Percentiles rank a stretch among this genome's conserved stretches.
These are phyloP conservation scores for Termitomyces sp. DNA, from an alignment of 1,284 basidiomycete species.

Conservation along the genomic window DNA sequence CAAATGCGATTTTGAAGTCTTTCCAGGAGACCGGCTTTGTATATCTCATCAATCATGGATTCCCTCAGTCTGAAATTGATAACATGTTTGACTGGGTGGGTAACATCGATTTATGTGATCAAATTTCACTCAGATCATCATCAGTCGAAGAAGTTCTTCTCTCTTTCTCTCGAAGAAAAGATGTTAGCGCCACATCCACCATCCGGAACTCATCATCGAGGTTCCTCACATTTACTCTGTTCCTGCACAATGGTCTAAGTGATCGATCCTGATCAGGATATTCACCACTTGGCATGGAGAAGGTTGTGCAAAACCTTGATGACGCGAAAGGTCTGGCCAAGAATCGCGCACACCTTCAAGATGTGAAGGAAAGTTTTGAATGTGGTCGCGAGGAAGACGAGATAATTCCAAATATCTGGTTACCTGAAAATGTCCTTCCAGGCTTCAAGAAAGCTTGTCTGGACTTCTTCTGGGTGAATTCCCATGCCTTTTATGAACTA, in stretches of 20 bases:
- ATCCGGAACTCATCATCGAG: conserved; percentile 48
- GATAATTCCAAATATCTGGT: conserved; percentile 55
- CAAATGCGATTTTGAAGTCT: conserved; percentile 48
- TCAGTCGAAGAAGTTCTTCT: conserved; percentile 50
- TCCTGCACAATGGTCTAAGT: not conserved
- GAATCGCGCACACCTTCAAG: conserved; percentile 34
- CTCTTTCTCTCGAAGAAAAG: conserved; percentile 44
- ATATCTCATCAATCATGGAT: conserved; percentile 52
- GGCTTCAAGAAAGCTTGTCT: conserved; percentile 48
- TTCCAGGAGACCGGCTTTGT: conserved; percentile 58
- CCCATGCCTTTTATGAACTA: not conserved
- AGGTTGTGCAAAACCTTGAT: conserved; percentile 39
- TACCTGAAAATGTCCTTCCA: conserved; percentile 47
- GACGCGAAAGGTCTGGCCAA: conserved; percentile 32
- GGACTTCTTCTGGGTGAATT: conserved; percentile 46
- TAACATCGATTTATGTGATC: not conserved
- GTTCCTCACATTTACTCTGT: conserved; percentile 21
- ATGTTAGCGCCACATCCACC: conserved; percentile 52
- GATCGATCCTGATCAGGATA: conserved; percentile 31
- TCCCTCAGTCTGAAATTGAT: conserved; percentile 41
- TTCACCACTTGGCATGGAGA: conserved; percentile 42
- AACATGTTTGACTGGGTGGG: conserved; percentile 50
- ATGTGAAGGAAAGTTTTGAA: conserved; percentile 57
- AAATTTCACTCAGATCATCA: not conserved
- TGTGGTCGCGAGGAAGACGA: conserved; percentile 42